Evolutionary conservation across 805 yeast species (phyloP).

Genomic region (Maudiozyma bulderi): DNA sequence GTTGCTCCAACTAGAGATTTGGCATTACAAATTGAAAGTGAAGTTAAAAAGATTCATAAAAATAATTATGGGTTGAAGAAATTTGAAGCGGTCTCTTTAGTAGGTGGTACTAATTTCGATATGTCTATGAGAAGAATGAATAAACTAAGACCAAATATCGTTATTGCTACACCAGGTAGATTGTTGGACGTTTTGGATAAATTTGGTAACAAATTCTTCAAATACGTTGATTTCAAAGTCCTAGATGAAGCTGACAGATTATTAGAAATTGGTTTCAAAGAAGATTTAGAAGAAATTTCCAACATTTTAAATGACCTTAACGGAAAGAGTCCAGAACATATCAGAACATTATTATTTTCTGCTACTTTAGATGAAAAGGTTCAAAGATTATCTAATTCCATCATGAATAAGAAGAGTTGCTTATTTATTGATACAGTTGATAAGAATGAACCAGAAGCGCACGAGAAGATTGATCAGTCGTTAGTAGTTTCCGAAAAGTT

Average conservation of each 20-base stretch:
- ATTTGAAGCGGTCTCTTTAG: slow-evolving; percentile 42
- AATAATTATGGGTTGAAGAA: slow-evolving; percentile 19
- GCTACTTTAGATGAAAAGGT: slow-evolving; percentile 78
- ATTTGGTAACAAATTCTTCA: slow-evolving; percentile 38
- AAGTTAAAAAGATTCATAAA: slow-evolving; percentile 40
- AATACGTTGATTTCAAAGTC: slow-evolving; percentile 50
- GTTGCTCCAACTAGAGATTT: slow-evolving; percentile 88
- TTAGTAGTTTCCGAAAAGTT: slow-evolving; percentile 45
- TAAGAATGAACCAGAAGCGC: slow-evolving; percentile 64
- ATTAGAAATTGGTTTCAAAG: slow-evolving; percentile 71
- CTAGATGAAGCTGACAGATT: slow-evolving; percentile 90
- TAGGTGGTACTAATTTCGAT: slow-evolving; percentile 54
- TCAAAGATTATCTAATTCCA: slow-evolving; percentile 48
- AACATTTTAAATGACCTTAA: slow-evolving; percentile 33
- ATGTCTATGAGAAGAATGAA: slow-evolving; percentile 30
- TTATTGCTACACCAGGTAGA: slow-evolving; percentile 88
- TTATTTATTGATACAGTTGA: slow-evolving; percentile 66
- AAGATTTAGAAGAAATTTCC: slow-evolving; percentile 51
- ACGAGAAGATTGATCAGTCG: slow-evolving; percentile 66
- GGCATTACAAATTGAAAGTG: slow-evolving; percentile 71
- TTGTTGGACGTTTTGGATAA: slow-evolving; percentile 50
- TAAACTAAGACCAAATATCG: slow-evolving; percentile 40
- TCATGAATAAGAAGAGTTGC: slow-evolving; percentile 45
- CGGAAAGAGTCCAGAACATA: slow-evolving; percentile 26
- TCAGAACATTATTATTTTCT: slow-evolving; percentile 70